Conservation (phyloP, 345 rosid genomes). For the Bruguiera sexangula region DNA sequence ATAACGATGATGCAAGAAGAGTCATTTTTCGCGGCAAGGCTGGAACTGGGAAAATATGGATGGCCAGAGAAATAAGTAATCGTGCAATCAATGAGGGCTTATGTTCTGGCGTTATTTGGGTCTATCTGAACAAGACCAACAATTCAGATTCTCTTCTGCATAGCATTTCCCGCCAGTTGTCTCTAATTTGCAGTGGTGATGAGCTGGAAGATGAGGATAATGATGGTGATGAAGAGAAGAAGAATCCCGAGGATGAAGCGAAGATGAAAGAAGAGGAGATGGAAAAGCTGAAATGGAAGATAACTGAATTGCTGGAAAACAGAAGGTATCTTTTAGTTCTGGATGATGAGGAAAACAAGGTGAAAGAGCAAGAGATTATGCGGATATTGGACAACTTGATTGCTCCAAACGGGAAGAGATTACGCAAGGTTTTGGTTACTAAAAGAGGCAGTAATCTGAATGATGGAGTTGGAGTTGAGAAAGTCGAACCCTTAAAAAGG, state of each 20-base stretch:
- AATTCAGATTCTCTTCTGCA: constrained; percentile 20
- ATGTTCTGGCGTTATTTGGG: constrained; percentile 31
- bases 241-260: constrained; percentile 11
- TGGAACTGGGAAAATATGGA: constrained; percentile 54
- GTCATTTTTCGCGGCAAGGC: constrained; percentile 28
- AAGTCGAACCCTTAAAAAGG: background rate
- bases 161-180: constrained; percentile 40
- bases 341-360: constrained; percentile 34
- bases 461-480: background rate
- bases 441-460: background rate
- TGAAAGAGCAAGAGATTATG: constrained; percentile 12
- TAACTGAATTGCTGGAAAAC: background rate
- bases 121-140: constrained; percentile 25
- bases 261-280: constrained; percentile 2
- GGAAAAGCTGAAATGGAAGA: constrained; percentile 1
- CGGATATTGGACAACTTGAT: background rate
- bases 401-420: background rate
- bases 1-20: background rate
- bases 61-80: constrained; percentile 28
- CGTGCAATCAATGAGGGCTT: background rate
- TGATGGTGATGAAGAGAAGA: constrained; percentile 16
- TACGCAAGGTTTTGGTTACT: constrained; percentile 22
- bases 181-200: constrained; percentile 21
- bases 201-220: constrained; percentile 27
- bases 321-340: constrained; percentile 31